Evolutionary conservation across 148 eudicot species (phyloP).

Genomic region (Rhododendron griersonianum): DNA sequence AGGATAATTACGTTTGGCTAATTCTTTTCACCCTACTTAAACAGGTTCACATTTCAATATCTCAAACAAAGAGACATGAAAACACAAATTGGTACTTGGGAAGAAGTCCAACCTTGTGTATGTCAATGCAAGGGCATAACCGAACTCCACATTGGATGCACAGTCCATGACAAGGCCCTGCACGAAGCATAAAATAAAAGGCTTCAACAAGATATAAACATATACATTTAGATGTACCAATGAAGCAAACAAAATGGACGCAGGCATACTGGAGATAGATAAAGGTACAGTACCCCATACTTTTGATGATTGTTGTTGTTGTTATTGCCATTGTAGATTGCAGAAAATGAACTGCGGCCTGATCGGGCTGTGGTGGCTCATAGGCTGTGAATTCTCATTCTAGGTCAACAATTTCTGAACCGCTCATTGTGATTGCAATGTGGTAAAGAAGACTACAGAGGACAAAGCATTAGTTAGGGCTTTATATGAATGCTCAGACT

Average conservation of each 20-base stretch:
- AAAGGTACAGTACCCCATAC: not conserved
- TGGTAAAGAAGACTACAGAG: not conserved
- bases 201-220: not conserved
- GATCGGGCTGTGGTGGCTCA: not conserved
- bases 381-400: conserved; percentile 2
- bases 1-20: not conserved
- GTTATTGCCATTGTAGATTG: not conserved
- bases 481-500: not conserved
- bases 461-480: not conserved
- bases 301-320: not conserved
- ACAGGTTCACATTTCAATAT: no score
- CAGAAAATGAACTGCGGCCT: not conserved
- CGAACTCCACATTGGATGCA: conserved; percentile 32
- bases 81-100: not conserved
- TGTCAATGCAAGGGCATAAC: conserved; percentile 60
- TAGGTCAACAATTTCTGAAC: not conserved
- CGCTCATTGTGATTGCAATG: no score
- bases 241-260: not conserved
- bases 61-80: not conserved
- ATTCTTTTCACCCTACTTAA: not conserved
- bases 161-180: conserved; percentile 15
- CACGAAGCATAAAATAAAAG: not conserved
- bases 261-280: not conserved
- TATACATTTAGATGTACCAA: not conserved
- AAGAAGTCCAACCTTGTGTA: conserved; percentile 42